Evolutionary conservation across 2,329 filamentous ascomycete genomes (phyloP), one percentile per base, ranked within the genome.

Genomic region (Sporothrix mexicana): DNA sequence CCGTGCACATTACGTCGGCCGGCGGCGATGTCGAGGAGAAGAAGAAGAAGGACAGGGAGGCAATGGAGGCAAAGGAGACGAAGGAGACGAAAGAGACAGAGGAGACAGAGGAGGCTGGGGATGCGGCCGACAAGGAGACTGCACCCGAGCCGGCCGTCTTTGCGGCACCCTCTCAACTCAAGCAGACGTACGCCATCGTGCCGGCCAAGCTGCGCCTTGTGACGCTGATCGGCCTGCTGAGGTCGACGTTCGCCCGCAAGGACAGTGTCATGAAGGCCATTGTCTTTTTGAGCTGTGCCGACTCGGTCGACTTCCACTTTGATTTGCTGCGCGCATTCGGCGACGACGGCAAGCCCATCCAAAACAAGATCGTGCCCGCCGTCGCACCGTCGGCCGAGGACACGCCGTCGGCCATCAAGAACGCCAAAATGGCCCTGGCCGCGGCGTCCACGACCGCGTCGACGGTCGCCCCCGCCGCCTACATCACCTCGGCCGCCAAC

Each of bases 221-320:
- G 2, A 95, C 95, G 0, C 86, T 99, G 23, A 90, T 94, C 36
- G 92, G 93, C 0, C 88, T 95, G 45, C 85, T 99, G 73, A 97
- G 95, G 80, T 91, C 94, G 20, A 91, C 94, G 0, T 98, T 99
- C 81, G 91, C 93, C 73, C 88, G 95, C 20, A 93, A 92, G 80
- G 95, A 94, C 0, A 94, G 93, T 1, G 93, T 97, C 20, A 98
- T 97, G 93, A 98, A 99, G 82, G 93, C 92, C 25, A 98, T 99
- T 74, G 87, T 99, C 49, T 99, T 99, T 83, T 93, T 99, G 67
- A 97, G 95, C 12, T 99, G 96, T 78, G 95, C 96, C 23, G 96
- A 99, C 80, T 96, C 94, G 0, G 96, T 98, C 73, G 94, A 99
- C 80, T 99, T 98, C 78, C 95, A 98, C 80, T 98, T 94, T 80